phyloP scores from a whole-genome alignment of 2,329 filamentous ascomycete species.

The Aspergillus uvarum region DNA sequence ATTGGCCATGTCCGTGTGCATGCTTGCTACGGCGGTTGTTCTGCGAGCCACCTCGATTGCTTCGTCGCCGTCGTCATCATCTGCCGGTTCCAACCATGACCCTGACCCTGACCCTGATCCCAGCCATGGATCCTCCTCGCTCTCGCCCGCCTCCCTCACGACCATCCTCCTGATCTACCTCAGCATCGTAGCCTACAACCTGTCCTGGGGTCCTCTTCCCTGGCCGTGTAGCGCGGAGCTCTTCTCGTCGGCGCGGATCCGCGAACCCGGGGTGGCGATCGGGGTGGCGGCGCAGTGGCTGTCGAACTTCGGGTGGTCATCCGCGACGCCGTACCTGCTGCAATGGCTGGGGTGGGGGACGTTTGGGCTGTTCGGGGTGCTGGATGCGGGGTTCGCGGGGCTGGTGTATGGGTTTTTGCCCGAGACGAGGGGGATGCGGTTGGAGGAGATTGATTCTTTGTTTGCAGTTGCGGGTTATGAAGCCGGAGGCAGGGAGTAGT shows the following conservation, averaged over 20 bases:
- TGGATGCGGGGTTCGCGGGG: slow-evolving; percentile 47
- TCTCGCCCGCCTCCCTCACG: slow-evolving; percentile 49
- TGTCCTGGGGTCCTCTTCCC: slow-evolving; percentile 42
- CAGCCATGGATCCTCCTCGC: slow-evolving; percentile 26
- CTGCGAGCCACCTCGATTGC: slow-evolving; percentile 41
- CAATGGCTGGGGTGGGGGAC: slow-evolving; percentile 50
- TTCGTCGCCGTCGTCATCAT: background rate
- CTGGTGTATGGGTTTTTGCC: slow-evolving; percentile 53
- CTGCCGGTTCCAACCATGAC: too few relatives aligned
- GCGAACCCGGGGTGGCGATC: slow-evolving; percentile 41
- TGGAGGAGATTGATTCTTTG: slow-evolving; percentile 57
- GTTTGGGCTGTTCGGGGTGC: slow-evolving; percentile 44
- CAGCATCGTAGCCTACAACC: slow-evolving; percentile 50
- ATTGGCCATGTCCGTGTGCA: slow-evolving; percentile 45
- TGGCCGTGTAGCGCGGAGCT: slow-evolving; percentile 43
- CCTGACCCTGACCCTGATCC: too few relatives aligned
- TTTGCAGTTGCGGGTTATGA: slow-evolving; percentile 37
- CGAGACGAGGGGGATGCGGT: slow-evolving; percentile 57
- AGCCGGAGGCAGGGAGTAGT: too few relatives aligned
- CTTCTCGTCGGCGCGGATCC: slow-evolving; percentile 38
- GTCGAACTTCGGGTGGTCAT: slow-evolving; percentile 44
- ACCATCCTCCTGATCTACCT: slow-evolving; percentile 58
- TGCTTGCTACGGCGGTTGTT: slow-evolving; percentile 50
- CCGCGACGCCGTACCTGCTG: slow-evolving; percentile 45
- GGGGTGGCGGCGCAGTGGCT: slow-evolving; percentile 43